Conservation (phyloP, 768 basidiomycete species). For the Suillus ampliporus region DNA sequence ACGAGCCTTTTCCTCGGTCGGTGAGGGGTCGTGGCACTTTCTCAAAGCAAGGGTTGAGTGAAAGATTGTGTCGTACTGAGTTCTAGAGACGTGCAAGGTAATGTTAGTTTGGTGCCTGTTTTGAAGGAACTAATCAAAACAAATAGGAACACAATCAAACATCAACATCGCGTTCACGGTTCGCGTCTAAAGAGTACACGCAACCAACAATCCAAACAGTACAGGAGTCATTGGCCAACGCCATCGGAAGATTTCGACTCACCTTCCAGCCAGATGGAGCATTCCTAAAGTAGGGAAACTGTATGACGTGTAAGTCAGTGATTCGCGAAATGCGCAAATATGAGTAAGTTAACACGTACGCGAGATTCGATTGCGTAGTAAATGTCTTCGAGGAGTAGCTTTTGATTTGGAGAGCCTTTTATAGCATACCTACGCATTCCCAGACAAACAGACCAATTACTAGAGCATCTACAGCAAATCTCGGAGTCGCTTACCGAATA, state of each 20-base stretch:
- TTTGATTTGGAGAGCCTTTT: slow-evolving; percentile 89
- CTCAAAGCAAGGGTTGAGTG: slow-evolving; percentile 89
- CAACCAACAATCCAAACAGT: slow-evolving; percentile 3
- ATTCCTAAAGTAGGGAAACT: slow-evolving; percentile 90
- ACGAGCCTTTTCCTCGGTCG: slow-evolving; percentile 89
- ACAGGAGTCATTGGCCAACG: slow-evolving; percentile 7
- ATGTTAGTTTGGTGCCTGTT: slow-evolving; percentile 36
- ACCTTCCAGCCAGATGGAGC: slow-evolving; percentile 95
- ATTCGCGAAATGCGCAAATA: slow-evolving; percentile 2
- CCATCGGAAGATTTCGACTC: slow-evolving; percentile 35
- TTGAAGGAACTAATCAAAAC: slow-evolving; percentile 46
- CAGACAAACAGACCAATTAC: slow-evolving; percentile 14
- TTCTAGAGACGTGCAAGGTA: slow-evolving; percentile 54
- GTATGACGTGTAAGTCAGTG: slow-evolving; percentile 21
- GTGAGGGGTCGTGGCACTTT: slow-evolving; percentile 92
- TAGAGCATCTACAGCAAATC: slow-evolving; percentile 8
- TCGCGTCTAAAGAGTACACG: slow-evolving; percentile 17
- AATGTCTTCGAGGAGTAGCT: slow-evolving; percentile 85
- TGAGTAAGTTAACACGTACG: slow-evolving; percentile 49
- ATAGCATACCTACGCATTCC: slow-evolving; percentile 73
- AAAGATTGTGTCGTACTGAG: slow-evolving; percentile 89
- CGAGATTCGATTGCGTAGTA: slow-evolving; percentile 92
- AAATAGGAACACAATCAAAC: slow-evolving; percentile 66
- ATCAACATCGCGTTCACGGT: slow-evolving; percentile 67
- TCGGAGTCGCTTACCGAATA: slow-evolving; percentile 66